phyloP scores from a whole-genome alignment of 1,284 basidiomycete genomes.

The Cryptococcus neoformans region DNA sequence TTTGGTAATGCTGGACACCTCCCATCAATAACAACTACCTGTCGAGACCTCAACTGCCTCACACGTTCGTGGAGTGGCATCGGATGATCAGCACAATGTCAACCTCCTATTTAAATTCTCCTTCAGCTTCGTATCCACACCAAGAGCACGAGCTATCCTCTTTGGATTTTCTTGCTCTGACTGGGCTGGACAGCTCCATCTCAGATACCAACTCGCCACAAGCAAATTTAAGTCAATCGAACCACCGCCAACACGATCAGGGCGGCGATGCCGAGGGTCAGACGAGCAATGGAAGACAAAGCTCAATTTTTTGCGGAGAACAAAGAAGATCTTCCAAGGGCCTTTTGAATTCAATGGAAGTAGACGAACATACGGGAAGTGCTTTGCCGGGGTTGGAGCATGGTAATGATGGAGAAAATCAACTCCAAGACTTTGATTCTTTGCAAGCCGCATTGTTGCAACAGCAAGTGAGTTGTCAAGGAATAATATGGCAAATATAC shows the following conservation, averaged over 20 bases:
- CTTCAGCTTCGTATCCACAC: background rate
- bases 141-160: constrained; percentile 10
- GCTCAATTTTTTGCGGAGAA: background rate
- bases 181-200: constrained; percentile 11
- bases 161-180: constrained; percentile 10
- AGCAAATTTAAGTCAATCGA: background rate
- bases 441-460: constrained; percentile 15
- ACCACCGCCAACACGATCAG: background rate
- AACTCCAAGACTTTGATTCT: constrained; percentile 9
- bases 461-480: constrained; percentile 11
- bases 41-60: too few relatives aligned
- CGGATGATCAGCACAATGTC: background rate
- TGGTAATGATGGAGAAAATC: background rate
- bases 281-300: background rate
- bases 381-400: background rate
- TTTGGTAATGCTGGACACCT: too few relatives aligned
- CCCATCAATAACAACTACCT: too few relatives aligned
- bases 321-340: background rate
- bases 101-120: background rate
- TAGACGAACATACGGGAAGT: constrained; percentile 3
- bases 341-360: constrained; percentile 4
- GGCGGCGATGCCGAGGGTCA: background rate
- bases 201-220: constrained; percentile 2
- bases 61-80: too few relatives aligned
- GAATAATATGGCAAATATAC: background rate